A percentile compares a stretch with the other conserved stretches of the same genome.
Evolutionary conservation across 129 eudicot species (phyloP).

Genomic region (Tagetes patula): DNA sequence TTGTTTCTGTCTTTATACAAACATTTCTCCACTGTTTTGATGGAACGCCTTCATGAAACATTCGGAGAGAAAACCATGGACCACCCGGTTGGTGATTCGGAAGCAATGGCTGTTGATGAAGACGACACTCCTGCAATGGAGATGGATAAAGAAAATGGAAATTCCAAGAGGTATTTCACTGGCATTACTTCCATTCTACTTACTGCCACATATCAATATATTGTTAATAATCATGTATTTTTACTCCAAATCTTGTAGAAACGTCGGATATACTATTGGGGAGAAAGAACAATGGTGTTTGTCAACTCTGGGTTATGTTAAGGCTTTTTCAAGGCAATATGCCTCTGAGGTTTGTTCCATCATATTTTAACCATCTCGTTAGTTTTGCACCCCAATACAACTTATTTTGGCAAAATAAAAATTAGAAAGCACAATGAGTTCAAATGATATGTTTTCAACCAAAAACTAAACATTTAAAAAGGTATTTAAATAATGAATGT

Average conservation of each 20-base stretch:
- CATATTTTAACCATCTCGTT: not conserved
- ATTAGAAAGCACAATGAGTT: constrained; percentile 1
- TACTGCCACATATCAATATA: not conserved
- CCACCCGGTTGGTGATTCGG: constrained; percentile 39
- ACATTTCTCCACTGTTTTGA: constrained; percentile 60
- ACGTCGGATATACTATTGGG: constrained; percentile 42
- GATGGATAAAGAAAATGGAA: constrained; percentile 65
- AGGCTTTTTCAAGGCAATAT: constrained; percentile 89
- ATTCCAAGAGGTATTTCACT: constrained; percentile 49
- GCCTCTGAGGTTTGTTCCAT: constrained; percentile 78
- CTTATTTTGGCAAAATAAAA: not conserved
- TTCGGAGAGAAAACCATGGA: constrained; percentile 49
- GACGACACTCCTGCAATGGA: constrained; percentile 77
- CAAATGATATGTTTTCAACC: not conserved
- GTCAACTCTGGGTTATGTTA: constrained; percentile 82
- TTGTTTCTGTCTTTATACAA: constrained; percentile 70
- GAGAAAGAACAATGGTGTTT: constrained; percentile 95
- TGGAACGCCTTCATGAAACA: constrained; percentile 56
- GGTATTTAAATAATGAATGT: not conserved
- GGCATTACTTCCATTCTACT: not conserved
- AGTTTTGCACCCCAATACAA: not conserved
- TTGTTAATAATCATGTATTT: not conserved
- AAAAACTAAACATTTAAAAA: not conserved
- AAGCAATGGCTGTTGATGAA: constrained; percentile 80
- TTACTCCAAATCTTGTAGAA: constrained; percentile 9